A percentile compares a stretch with the other conserved stretches of the same genome.
Conservation (phyloP, 176 grass and related monocot species). For the Triticum timopheevii region DNA sequence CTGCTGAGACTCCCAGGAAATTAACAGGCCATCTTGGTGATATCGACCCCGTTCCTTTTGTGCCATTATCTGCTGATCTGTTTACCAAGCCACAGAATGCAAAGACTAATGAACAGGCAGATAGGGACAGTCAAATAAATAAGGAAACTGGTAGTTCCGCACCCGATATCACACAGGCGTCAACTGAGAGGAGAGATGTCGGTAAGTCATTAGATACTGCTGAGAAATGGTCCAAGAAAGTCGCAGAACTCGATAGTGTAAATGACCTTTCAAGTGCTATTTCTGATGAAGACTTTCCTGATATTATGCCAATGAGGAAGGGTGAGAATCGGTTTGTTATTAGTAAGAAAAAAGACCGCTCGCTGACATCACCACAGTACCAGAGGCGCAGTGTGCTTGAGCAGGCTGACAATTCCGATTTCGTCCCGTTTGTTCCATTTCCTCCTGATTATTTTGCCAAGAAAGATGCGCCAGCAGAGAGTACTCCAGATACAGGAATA, state of each 20-base stretch:
- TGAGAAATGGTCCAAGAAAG: constrained; percentile 52
- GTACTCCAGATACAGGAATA: constrained; percentile 15
- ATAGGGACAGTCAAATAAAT: constrained; percentile 19
- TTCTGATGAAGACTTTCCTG: constrained; percentile 59
- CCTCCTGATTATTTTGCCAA: constrained; percentile 92
- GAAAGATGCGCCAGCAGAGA: constrained; percentile 56
- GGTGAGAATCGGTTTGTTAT: constrained; percentile 88
- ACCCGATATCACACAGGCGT: background rate
- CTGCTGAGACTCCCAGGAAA: constrained; percentile 33
- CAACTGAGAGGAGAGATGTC: constrained; percentile 21
- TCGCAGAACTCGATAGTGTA: constrained; percentile 33
- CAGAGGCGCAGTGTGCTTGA: constrained; percentile 73
- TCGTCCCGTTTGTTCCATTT: constrained; percentile 88
- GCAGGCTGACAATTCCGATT: constrained; percentile 65
- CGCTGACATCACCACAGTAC: constrained; percentile 69
- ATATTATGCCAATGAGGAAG: constrained; percentile 85
- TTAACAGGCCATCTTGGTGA: constrained; percentile 39
- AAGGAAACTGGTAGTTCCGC: background rate
- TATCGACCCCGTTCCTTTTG: constrained; percentile 62
- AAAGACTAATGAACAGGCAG: constrained; percentile 32
- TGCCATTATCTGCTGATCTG: constrained; percentile 67
- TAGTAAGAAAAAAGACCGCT: constrained; percentile 89
- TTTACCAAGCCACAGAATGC: constrained; percentile 57
- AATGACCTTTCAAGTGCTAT: constrained; percentile 35
- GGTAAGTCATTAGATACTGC: constrained; percentile 22